phyloP scores from a whole-genome alignment of 768 basidiomycete species.

The Podaxis sp. region DNA sequence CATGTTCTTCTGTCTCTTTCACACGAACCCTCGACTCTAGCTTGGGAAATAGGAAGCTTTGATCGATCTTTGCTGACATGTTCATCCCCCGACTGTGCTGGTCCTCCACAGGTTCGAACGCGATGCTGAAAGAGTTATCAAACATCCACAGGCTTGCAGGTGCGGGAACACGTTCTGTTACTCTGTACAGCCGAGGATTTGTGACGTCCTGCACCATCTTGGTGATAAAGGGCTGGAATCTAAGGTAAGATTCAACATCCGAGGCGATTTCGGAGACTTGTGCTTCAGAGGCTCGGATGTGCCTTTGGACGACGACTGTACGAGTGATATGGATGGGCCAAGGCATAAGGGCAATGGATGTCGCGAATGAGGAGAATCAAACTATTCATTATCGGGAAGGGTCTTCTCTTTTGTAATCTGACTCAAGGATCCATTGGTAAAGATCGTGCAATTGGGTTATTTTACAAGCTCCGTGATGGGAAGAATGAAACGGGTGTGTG shows the following conservation, averaged over 20 bases:
- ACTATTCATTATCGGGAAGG: neutral
- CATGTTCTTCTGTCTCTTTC: conserved; percentile 13
- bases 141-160: neutral
- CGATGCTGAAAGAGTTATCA: neutral
- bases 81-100: conserved; percentile 17
- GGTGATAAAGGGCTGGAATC: conserved; percentile 7
- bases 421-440: neutral
- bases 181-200: conserved; percentile 1
- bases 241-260: neutral
- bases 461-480: neutral
- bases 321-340: conserved; percentile 28
- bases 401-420: neutral
- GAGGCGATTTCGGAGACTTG: conserved; percentile 5
- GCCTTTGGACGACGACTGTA: conserved; percentile 19
- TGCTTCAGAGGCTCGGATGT: conserved; percentile 13
- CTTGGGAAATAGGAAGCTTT: conserved; percentile 9
- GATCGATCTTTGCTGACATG: conserved; percentile 12
- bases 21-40: conserved; percentile 15
- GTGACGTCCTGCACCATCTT: neutral
- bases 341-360: conserved; percentile 14
- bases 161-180: neutral
- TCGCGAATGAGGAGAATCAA: neutral
- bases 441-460: neutral
- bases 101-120: conserved; percentile 6
- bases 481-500: too few species aligned